Percentiles rank a stretch among this genome's conserved stretches.
Conservation (phyloP, 768 basidiomycete species). For the Tricholoma matsutake region DNA sequence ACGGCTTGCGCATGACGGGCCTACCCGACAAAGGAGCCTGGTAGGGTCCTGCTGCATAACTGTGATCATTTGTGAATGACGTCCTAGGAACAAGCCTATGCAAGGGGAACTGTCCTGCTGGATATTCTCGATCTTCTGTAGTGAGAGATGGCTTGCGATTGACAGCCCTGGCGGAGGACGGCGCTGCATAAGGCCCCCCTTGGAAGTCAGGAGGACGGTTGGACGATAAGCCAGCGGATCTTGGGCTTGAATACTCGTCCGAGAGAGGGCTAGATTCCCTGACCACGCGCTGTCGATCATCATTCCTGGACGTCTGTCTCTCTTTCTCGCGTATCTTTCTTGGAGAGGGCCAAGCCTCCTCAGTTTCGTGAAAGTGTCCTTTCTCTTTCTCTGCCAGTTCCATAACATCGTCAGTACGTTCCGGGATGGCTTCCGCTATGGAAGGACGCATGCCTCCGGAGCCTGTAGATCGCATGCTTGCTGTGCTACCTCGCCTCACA, state of each 20-base stretch:
- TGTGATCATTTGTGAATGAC: conserved; percentile 1
- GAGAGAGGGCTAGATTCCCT: conserved; percentile 14
- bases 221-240: not conserved
- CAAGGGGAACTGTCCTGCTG: not conserved
- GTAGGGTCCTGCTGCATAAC: conserved; percentile 1
- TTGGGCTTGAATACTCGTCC: conserved; percentile 5
- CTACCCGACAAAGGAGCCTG: conserved; percentile 15
- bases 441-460: conserved; percentile 39
- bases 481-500: conserved; percentile 44
- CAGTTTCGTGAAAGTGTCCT: conserved; percentile 2
- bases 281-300: conserved; percentile 17
- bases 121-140: conserved; percentile 16
- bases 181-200: not conserved
- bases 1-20: conserved; percentile 22
- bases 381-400: conserved; percentile 6
- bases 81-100: not conserved
- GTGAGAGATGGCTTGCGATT: conserved; percentile 15
- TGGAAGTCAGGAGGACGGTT: not conserved
- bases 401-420: conserved; percentile 28
- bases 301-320: conserved; percentile 7
- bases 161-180: conserved; percentile 4
- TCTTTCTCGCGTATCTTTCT: conserved; percentile 16
- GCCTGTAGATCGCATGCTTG: conserved; percentile 47
- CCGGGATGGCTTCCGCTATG: conserved; percentile 37
- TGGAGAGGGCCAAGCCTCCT: conserved; percentile 8